phyloP scores from a whole-genome alignment of 768 basidiomycete species.

The Amanita rubescens region DNA sequence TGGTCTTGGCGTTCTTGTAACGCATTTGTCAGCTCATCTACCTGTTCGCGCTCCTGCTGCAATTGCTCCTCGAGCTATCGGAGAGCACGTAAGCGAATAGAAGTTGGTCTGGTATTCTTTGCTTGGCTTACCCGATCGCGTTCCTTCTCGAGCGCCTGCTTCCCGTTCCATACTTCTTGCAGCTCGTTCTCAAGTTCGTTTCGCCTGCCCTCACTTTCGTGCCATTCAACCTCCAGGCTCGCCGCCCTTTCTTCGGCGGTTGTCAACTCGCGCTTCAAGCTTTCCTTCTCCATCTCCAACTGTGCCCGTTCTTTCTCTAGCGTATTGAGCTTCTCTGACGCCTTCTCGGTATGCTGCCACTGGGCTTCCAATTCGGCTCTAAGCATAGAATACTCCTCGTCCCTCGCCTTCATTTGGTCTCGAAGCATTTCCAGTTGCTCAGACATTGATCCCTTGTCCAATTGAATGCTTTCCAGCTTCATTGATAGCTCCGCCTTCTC shows the following conservation, averaged over 20 bases:
- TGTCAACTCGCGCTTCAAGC: constrained; percentile 30
- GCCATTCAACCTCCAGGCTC: constrained; percentile 48
- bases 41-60: constrained; percentile 43
- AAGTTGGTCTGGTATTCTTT: not conserved
- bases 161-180: constrained; percentile 43
- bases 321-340: constrained; percentile 37
- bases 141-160: constrained; percentile 50
- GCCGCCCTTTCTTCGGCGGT: constrained; percentile 35
- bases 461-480: constrained; percentile 33
- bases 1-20: constrained; percentile 49
- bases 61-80: constrained; percentile 47
- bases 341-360: constrained; percentile 57
- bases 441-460: constrained; percentile 35
- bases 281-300: constrained; percentile 33
- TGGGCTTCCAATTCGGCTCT: constrained; percentile 64
- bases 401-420: constrained; percentile 31
- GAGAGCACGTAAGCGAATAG: not conserved
- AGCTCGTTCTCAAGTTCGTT: constrained; percentile 49
- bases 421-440: constrained; percentile 36
- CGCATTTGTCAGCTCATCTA: constrained; percentile 36
- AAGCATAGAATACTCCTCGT: constrained; percentile 40
- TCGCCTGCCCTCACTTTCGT: constrained; percentile 47
- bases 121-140: constrained; percentile 36
- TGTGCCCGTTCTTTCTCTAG: constrained; percentile 29
- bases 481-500: constrained; percentile 41